Percentiles rank a stretch among this genome's conserved stretches.
Evolutionary conservation across 805 yeast genomes (phyloP).

Genomic region (Saturnispora dispora): DNA sequence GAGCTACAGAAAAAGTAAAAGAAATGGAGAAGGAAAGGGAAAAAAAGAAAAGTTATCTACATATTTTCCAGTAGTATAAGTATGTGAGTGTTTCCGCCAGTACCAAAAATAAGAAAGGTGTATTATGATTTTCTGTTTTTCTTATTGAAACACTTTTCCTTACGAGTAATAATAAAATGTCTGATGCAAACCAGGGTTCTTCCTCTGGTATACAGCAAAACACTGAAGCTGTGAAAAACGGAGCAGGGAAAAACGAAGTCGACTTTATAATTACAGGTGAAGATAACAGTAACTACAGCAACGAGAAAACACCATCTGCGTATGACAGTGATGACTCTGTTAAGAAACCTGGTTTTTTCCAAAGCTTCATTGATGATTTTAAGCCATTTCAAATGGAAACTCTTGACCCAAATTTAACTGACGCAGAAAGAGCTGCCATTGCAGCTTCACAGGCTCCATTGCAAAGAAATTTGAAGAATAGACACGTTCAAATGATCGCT

Average conservation of each 20-base stretch:
- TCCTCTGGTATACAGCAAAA: neutral
- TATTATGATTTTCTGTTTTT: neutral
- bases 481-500: constrained; percentile 72
- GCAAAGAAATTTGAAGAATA: constrained; percentile 40
- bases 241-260: neutral
- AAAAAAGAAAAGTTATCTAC: neutral
- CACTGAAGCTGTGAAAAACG: neutral
- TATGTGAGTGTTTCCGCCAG: neutral
- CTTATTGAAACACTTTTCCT: neutral
- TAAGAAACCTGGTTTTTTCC: constrained; percentile 5
- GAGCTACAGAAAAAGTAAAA: neutral
- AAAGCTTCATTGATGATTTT: constrained; percentile 19
- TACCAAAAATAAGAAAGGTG: neutral
- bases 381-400: constrained; percentile 21
- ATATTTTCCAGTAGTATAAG: neutral
- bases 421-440: constrained; percentile 35
- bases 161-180: neutral
- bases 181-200: neutral
- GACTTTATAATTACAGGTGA: neutral
- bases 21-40: neutral
- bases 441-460: constrained; percentile 38
- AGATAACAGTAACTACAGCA: neutral
- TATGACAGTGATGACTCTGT: neutral
- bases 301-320: neutral
- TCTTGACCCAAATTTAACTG: constrained; percentile 33